Evolutionary conservation across 139 green algal species (phyloP), one percentile per base, ranked within the genome.

Genomic region (Chlorella ohadii): DNA sequence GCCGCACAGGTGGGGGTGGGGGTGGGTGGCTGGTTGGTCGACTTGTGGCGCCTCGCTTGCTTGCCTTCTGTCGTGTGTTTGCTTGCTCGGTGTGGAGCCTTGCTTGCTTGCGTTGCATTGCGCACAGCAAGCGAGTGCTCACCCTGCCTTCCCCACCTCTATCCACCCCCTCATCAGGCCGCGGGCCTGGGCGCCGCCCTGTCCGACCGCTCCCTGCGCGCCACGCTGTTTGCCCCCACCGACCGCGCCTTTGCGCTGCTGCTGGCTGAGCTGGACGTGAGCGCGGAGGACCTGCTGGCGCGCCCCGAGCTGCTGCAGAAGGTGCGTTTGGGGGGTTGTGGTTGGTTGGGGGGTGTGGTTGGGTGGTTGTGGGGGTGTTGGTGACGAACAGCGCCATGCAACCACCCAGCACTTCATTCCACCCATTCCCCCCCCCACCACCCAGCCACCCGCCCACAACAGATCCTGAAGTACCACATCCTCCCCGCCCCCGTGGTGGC

Each of bases 391-490:
- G 11, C 11, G n/a, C n/a, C n/a, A n/a, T n/a, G n/a, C n/a, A n/a
- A n/a, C n/a, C n/a, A n/a, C n/a, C n/a, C n/a, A n/a, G n/a, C n/a
- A n/a, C n/a, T n/a, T n/a, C n/a, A n/a, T 11, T 11, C 11, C 7
- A 6, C 11, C 44, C 44, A n/a, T n/a, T n/a, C n/a, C n/a, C n/a
- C n/a, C 1, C 13, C 47, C 4, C 12, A 6, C 28, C 34, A 16
- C 28, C 34, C 17, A 16, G 6, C 36, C 31, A 3, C 31, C 56
- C 27, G 12, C 1, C 75, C 67, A 16, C 22, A 6, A 16, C 51
- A 70, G 59, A 36, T 88, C 34, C 74, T 88, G 20, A 86, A 72
- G 66, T 82, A 88, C 85, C 85, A 88, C 72, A 70, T 88, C n/a
- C 41, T 86, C 20, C 85, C 85, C 55, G 72, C 47, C 15, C 41